Evolutionary conservation across 2,329 filamentous ascomycete species (phyloP), one percentile per base, ranked within the genome.

Genomic region (Scortechinia acanthostroma): DNA sequence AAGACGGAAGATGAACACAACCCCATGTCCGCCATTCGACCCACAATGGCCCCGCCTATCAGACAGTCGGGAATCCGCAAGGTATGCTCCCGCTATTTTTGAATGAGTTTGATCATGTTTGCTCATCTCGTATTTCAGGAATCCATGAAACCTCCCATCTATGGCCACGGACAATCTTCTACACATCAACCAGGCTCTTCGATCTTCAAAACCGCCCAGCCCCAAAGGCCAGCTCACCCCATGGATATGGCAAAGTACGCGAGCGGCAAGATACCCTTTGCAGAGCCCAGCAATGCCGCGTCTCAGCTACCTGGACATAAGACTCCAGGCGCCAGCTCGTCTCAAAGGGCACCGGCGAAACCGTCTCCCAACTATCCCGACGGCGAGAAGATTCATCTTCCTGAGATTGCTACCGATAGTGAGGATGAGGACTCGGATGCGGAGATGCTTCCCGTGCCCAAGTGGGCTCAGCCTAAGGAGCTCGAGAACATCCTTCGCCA

Each of bases 401-500:
- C 93, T 0, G 93, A 98, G 53, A 97, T 98, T 53, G 82, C 90
- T 51, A 97, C 93, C 1, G 94, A 98, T 59, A 90, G 89, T 22
- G 91, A 95, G 55, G 88, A 95, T 48, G 86, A 91, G 43, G 78
- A 85, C 33, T 77, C 80, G 14, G 68, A 68, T 4, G 67, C 68
- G 23, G 74, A 74, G 23, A 68, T 68, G 42, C 63, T 74, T 42
- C 81, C 88, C 66, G 77, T 88, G 15, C 87, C 89, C 2, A 78
- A 80, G 4, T 98, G 93, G 93, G 90, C 89, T 3, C 86, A 95
- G 57, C 88, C 88, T 2, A 91, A 91, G 10, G 85, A 88, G 50
- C 76, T 98, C 42, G 80, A 84, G 16, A 73, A 78, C 45, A 77
- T 88, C 46, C 76, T 98, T 21, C 76, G 84, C 47, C 74, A 80